These are phyloP conservation scores for Ascochyta lentis DNA, from an alignment of 2,329 filamentous ascomycete species.

Conservation along the genomic window DNA sequence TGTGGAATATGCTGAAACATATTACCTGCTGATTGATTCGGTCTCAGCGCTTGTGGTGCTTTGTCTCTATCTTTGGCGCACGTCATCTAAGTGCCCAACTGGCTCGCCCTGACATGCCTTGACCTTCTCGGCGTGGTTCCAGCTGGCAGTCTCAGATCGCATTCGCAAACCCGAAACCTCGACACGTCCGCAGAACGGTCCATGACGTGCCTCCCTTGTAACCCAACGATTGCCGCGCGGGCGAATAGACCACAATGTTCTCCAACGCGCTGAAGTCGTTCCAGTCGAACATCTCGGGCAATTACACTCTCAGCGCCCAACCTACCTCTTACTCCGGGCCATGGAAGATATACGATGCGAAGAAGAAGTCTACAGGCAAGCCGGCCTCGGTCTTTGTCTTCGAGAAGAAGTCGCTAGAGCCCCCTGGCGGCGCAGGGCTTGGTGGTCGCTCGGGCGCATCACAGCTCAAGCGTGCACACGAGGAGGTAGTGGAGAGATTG, in stretches of 20 bases:
- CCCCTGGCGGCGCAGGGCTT: conserved; percentile 65
- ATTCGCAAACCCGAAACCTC: conserved; percentile 21
- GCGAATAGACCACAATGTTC: conserved; percentile 71
- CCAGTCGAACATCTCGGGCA: conserved; percentile 87
- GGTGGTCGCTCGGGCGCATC: conserved; percentile 65
- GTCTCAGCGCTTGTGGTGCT: background rate
- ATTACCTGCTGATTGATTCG: background rate
- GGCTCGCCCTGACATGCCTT: conserved; percentile 22
- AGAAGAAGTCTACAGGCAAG: conserved; percentile 93
- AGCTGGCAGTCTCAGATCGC: conserved; percentile 29
- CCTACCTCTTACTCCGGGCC: conserved; percentile 83
- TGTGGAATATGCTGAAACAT: conserved; percentile 1
- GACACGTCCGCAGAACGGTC: conserved; percentile 25
- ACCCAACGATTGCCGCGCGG: conserved; percentile 31
- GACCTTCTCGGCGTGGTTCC: conserved; percentile 26
- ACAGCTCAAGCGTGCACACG: conserved; percentile 78
- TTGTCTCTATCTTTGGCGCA: background rate
- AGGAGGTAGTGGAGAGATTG: conserved; percentile 88
- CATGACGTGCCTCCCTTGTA: conserved; percentile 37
- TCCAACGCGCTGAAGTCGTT: conserved; percentile 89
- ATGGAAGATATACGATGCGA: conserved; percentile 98
- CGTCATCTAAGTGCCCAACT: conserved; percentile 5
- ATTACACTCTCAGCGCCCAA: conserved; percentile 82
- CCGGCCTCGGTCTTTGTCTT: conserved; percentile 92
- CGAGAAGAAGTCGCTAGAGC: conserved; percentile 84